Evolutionary conservation across 106 monocot species (phyloP).

Genomic region (Dioscorea dumetorum): DNA sequence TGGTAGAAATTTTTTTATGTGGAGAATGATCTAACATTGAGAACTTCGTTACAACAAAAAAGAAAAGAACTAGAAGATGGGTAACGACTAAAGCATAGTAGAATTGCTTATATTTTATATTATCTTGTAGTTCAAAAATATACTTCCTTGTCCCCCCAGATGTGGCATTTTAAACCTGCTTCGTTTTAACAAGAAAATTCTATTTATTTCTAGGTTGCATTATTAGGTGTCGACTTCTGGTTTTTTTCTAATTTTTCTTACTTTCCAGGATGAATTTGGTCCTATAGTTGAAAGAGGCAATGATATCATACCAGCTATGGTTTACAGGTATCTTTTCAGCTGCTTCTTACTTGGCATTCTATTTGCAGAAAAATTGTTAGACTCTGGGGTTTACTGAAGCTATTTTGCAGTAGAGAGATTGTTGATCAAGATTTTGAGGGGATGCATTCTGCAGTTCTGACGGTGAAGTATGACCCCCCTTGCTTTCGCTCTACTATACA

Average conservation of each 20-base stretch:
- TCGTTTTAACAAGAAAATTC: not conserved
- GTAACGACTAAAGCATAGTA: no score
- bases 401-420: not conserved
- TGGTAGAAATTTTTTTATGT: no score
- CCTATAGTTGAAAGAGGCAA: not conserved
- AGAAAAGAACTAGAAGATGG: no score
- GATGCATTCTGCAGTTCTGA: not conserved
- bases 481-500: no score
- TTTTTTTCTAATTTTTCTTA: not conserved
- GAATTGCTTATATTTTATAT: no score
- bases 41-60: no score
- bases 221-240: no score
- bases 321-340: not conserved
- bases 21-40: no score
- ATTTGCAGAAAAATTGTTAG: not conserved
- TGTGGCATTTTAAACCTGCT: not conserved
- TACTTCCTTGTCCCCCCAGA: no score
- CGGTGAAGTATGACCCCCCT: not conserved
- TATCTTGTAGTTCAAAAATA: no score
- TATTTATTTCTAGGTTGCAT: not conserved
- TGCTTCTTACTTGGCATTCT: not conserved
- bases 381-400: not conserved
- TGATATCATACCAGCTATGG: not conserved
- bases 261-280: slow-evolving; percentile 9
- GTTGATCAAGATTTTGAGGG: not conserved